Evolutionary conservation across 805 yeast genomes (phyloP).

Genomic region (Wickerhamiella alocasiicola): DNA sequence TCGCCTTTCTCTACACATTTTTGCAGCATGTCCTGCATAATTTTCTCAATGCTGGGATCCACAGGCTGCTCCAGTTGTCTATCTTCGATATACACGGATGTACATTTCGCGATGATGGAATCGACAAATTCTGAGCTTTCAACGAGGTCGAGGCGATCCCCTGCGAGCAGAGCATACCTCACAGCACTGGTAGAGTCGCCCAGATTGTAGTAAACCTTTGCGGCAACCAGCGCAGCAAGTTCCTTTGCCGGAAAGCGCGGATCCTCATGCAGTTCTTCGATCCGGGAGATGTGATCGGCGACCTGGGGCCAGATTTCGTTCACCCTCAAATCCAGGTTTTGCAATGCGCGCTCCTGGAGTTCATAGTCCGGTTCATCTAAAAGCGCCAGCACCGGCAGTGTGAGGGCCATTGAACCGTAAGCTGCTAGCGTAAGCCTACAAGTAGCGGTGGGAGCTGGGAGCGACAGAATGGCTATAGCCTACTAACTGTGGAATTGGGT

Average conservation of each 20-base stretch:
- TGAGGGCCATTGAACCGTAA: constrained; percentile 59
- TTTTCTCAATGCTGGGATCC: constrained; percentile 49
- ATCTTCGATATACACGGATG: constrained; percentile 61
- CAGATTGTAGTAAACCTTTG: constrained; percentile 80
- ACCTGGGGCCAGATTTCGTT: constrained; percentile 96
- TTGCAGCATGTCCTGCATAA: constrained; percentile 77
- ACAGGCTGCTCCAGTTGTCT: constrained; percentile 39
- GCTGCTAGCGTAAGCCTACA: too few species aligned
- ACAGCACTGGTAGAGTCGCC: constrained; percentile 92
- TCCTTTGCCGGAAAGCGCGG: constrained; percentile 58
- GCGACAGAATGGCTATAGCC: too few species aligned
- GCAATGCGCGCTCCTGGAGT: constrained; percentile 73
- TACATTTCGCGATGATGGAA: constrained; percentile 87
- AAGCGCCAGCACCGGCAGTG: constrained; percentile 81
- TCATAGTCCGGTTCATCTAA: constrained; percentile 67
- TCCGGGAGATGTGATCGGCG: constrained; percentile 74
- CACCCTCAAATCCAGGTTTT: constrained; percentile 66
- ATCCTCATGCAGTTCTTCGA: constrained; percentile 88
- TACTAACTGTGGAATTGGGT: too few species aligned
- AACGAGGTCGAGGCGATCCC: constrained; percentile 58
- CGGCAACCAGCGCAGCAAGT: constrained; percentile 83
- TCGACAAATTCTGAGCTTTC: constrained; percentile 79
- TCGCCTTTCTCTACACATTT: constrained; percentile 67
- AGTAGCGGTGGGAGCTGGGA: too few species aligned
- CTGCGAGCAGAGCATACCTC: constrained; percentile 77